Base-by-base conservation (phyloP, 83 land plant genomes). In the Picea mariana region DNA sequence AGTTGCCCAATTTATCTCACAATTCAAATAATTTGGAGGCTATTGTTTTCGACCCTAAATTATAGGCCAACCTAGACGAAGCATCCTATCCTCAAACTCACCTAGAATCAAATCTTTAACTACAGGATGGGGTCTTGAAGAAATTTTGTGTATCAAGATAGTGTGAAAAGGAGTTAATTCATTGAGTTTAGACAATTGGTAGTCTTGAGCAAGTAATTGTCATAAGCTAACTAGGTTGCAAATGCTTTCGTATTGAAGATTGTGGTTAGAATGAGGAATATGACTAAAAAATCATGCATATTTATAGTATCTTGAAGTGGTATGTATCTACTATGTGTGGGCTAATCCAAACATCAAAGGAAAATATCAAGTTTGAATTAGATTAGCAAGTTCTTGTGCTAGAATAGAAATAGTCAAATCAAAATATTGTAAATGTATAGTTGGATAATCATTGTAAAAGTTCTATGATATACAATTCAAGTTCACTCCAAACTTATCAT, bases 291-390 rank as follows among this genome's bases (percentile, higher is more conserved):
- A 71, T 1, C 18, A 71, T 38, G 75, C 47, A 71, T 71, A 34
- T 71, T 71, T 71, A 40, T 71, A 40, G 40, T 71, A 31, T 71
- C 47, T 71, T 71, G 21, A 71, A 71, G 40, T 71, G 49, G 18
- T 31, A 31, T 31, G 34, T 31, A 31, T 31, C 34, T 31, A 31
- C 34, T 31, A 31, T 31, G 1, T 31, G 75, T 40, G 75, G 75
- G 75, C 75, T 71, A 18, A 71, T 23, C 11, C 44, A 71, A 47
- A 71, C 15, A 38, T 71, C 21, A 18, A 42, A 40, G 47, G 75
- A 7, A 38, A 40, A 71, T 42, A 40, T 18, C 27, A 69, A 38
- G 44, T 40, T 69, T 69, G 47, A 69, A 69, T 38, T 71, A 71
- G 20, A 71, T 71, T 71, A 71, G 75, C 15, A n/a, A 20, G 75